These are phyloP conservation scores for Fragaria iinumae DNA, from an alignment of 306 rosid genomes.

Conservation along the genomic window DNA sequence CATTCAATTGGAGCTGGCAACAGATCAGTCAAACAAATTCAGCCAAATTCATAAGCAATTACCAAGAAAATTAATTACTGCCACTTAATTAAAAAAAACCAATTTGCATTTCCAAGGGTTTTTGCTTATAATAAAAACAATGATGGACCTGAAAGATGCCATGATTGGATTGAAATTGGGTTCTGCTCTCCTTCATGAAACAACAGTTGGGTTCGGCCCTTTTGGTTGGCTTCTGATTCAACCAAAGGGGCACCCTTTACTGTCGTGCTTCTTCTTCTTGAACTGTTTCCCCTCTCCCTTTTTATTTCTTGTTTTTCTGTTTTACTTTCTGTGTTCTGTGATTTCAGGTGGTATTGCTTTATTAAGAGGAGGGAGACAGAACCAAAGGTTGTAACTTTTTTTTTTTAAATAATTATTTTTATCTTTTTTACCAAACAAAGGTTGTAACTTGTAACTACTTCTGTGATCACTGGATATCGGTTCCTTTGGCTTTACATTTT, in stretches of 20 bases:
- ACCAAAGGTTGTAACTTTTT: background rate
- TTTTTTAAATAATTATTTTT: too few relatives aligned
- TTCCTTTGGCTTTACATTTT: background rate
- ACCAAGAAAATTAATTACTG: background rate
- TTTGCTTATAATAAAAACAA: background rate
- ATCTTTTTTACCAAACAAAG: background rate
- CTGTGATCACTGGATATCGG: background rate
- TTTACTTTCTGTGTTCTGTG: background rate
- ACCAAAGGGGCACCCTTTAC: conserved; percentile 15
- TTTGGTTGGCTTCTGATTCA: conserved; percentile 29
- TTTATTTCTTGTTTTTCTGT: background rate
- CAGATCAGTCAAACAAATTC: conserved; percentile 12
- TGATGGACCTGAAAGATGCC: conserved; percentile 34
- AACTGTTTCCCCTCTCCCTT: background rate
- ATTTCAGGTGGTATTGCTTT: background rate
- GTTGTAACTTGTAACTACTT: background rate
- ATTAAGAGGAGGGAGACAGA: background rate
- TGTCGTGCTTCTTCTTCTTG: background rate
- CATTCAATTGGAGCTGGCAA: conserved; percentile 4
- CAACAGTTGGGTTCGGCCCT: conserved; percentile 20
- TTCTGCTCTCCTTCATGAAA: conserved; percentile 16
- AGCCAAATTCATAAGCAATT: background rate
- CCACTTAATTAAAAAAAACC: background rate
- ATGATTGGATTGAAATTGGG: conserved; percentile 24
- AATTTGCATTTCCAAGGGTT: background rate